Evolutionary conservation across 108 stramenopile species (phyloP).

Genomic region (Cyclotella atomus): DNA sequence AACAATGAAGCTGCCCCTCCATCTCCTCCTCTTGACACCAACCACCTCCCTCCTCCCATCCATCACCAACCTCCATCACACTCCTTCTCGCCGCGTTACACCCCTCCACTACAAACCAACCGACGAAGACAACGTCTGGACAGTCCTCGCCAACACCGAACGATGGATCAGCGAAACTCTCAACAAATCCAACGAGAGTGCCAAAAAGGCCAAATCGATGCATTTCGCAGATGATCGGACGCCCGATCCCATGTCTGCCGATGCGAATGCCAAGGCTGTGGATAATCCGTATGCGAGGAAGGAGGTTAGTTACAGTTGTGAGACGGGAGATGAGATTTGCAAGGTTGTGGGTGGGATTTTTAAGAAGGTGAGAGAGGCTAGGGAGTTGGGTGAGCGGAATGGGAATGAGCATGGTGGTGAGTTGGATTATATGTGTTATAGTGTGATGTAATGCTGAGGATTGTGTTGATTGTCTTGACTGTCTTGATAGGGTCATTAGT

Average conservation of each 20-base stretch:
- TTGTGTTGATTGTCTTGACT: too few relatives aligned
- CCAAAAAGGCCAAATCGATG: constrained; percentile 18
- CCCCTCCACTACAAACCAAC: constrained; percentile 11
- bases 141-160: constrained; percentile 75
- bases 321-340: constrained; percentile 53
- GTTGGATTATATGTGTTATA: constrained; percentile 14
- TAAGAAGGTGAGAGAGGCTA: constrained; percentile 74
- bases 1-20: constrained; percentile 18
- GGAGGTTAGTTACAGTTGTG: constrained; percentile 84
- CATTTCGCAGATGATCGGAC: constrained; percentile 37
- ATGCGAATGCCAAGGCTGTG: background rate
- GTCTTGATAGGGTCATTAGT: too few relatives aligned
- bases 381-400: constrained; percentile 71
- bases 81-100: background rate
- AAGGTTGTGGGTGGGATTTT: constrained; percentile 71
- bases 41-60: constrained; percentile 5
- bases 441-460: background rate
- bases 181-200: constrained; percentile 41
- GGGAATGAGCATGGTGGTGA: constrained; percentile 51
- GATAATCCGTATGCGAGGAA: constrained; percentile 76
- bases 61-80: background rate
- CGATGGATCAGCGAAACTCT: constrained; percentile 76
- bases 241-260: constrained; percentile 1
- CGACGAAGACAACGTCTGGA: constrained; percentile 61
- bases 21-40: constrained; percentile 15